phyloP scores from a whole-genome alignment of 2,329 filamentous ascomycete genomes.

The Mollisiaceae sp. region DNA sequence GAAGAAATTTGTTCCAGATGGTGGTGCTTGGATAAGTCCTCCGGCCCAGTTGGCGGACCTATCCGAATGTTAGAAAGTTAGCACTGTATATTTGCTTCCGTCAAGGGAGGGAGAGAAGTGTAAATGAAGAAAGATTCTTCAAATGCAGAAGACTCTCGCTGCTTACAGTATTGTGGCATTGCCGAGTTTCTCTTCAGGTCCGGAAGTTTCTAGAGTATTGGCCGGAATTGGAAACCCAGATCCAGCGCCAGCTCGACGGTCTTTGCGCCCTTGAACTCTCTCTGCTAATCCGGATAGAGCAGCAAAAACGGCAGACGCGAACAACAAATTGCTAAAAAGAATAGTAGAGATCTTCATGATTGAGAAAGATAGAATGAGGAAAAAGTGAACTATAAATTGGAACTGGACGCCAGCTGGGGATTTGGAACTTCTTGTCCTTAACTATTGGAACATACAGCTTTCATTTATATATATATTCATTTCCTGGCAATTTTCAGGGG shows the following conservation, averaged over 20 bases:
- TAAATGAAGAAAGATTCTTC: too few relatives aligned
- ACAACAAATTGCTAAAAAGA: not conserved
- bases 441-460: too few relatives aligned
- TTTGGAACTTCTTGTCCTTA: too few relatives aligned
- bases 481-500: too few relatives aligned
- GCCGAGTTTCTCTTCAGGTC: not conserved
- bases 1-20: constrained; percentile 11
- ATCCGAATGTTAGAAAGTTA: too few relatives aligned
- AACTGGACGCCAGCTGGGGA: too few relatives aligned
- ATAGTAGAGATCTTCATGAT: constrained; percentile 9
- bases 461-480: too few relatives aligned
- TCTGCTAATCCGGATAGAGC: not conserved
- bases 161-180: constrained; percentile 5
- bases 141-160: too few relatives aligned
- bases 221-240: constrained; percentile 3
- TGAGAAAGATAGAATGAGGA: not conserved
- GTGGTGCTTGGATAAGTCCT: constrained; percentile 13
- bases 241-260: not conserved
- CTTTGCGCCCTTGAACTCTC: not conserved
- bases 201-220: not conserved
- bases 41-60: constrained; percentile 16
- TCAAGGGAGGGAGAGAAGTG: not conserved
- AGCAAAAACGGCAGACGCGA: not conserved
- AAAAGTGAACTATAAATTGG: too few relatives aligned
- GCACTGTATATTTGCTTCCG: not conserved